Evolutionary conservation across 805 yeast genomes (phyloP), one percentile per base, ranked within the genome.

Genomic region (Blastobotrys americana): DNA sequence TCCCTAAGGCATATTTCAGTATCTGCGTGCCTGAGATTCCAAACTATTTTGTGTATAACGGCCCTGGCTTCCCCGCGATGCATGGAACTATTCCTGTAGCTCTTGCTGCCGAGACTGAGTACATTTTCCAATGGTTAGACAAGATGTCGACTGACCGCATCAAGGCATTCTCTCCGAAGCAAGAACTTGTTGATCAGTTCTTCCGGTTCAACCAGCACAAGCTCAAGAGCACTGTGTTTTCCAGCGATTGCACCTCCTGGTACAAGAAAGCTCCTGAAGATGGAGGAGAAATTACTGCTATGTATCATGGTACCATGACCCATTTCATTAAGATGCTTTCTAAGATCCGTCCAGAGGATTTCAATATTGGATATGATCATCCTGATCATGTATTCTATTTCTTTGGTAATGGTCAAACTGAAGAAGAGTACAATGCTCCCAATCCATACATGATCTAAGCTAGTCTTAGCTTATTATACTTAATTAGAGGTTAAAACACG

Each of bases 11-110:
- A 28, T 52, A 52, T 31, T 34, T 51, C 13, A 38, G 53, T 3
- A 28, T 51, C 20, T 43, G 53, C 1, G 52, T 44, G 8, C 53
- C 55, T 10, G 36, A 46, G 17, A 27, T 52, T 33, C 55, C 55
- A 16, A 52, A 52, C 41, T 52, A 48, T 44, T 51, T 51, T 31
- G 37, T 41, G 28, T 34, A 17, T 15, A 34, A 27, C 28, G 51
- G 51, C 31, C 49, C 47, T 3, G 36, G 45, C 20, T 40, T 43
- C 35, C 46, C 44, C 3, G 34, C 36, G 16, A 19, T 37, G 16
- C 37, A 36, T 18, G 53, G 53, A 15, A 25, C 50, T 5, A 39
- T 48, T 15, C 38, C 34, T n/a, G 18, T 15, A 8, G 34, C 15
- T 17, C 27, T 42, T 13, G 45, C 36, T 8, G 40, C 45, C 8